Base-by-base conservation (phyloP, 2,329 filamentous ascomycete species). In the Ophiostoma sp. region DNA sequence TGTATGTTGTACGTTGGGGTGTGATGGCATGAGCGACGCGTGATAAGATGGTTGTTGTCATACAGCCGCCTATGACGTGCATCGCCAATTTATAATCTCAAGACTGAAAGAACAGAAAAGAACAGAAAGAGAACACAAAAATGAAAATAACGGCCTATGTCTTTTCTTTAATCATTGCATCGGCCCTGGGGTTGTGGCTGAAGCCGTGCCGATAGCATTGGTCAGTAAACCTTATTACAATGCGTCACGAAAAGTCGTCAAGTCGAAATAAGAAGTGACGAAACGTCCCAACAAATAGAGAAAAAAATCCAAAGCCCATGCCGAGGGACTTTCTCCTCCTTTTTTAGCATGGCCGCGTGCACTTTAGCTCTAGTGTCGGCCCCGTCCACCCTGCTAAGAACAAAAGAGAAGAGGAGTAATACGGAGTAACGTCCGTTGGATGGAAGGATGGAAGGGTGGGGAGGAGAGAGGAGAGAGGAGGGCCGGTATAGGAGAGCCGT, bases 221-320 rank as follows among this genome's bases (percentile, higher is more conserved):
- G 52, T 57, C 52, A 57, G 52, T n/a, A 57, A 57, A 4, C 6
- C 23, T 57, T 39, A 13, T 11, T n/a, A 57, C 4, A 57, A 27
- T 6, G 10, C 17, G 52, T 57, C 57, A 62, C 23, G n/a, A 62
- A n/a, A 48, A 48, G 44, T 48, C 44, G 20, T n/a, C 5, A 6
- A 48, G 4, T 48, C 44, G 17, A 48, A 48, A 48, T 48, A 20
- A 48, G 44, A n/a, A 48, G 20, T n/a, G 44, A 48, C 44, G 41
- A 48, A 48, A 48, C n/a, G 41, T 7, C 20, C 15, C 17, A 41
- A 1, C 39, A 41, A 57, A 11, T 13, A 27, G 6, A 57, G 52
- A 60, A 60, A 60, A 60, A 60, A 33, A 60, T 31, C 27, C 54
- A n/a, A 10, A 13, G 57, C 57, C 57, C 57, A 62, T 62, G 57